A percentile compares a stretch with the other conserved stretches of the same genome.
These are phyloP conservation scores for Fusarium austroafricanum DNA, from an alignment of 2,329 filamentous ascomycete species.

Conservation along the genomic window DNA sequence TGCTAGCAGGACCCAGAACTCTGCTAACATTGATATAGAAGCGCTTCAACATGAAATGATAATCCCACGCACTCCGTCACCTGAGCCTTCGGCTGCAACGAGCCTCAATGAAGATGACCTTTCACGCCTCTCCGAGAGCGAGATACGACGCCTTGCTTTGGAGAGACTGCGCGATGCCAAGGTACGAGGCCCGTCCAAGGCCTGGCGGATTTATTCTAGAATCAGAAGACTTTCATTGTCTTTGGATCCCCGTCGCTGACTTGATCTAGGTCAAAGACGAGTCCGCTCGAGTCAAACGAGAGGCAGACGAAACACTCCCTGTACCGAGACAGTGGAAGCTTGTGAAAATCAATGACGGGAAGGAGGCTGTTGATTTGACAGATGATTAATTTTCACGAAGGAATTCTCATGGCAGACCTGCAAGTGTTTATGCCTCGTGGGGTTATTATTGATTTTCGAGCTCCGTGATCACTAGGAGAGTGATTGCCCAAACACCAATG, in stretches of 20 bases:
- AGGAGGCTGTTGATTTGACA: slow-evolving; percentile 31
- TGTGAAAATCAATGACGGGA: slow-evolving; percentile 24
- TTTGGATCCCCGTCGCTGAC: neutral
- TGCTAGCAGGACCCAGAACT: fast-evolving
- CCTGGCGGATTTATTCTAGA: too few species aligned
- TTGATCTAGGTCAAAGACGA: slow-evolving; percentile 1
- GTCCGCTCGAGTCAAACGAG: slow-evolving; percentile 15
- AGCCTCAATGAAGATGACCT: neutral
- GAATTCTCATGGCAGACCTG: neutral
- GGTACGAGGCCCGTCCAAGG: slow-evolving; percentile 3
- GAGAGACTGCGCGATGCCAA: slow-evolving; percentile 32
- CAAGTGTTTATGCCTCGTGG: neutral
- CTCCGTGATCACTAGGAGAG: neutral
- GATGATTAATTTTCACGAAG: slow-evolving; percentile 2
- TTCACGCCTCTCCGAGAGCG: slow-evolving; percentile 16
- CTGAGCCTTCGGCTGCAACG: neutral
- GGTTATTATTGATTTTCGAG: neutral
- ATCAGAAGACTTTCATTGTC: too few species aligned
- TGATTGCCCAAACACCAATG: neutral
- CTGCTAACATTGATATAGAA: slow-evolving; percentile 23
- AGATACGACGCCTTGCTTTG: slow-evolving; percentile 38
- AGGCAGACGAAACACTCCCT: neutral
- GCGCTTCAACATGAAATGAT: slow-evolving; percentile 40
- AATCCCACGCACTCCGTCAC: slow-evolving; percentile 33
- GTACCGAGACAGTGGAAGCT: slow-evolving; percentile 18